Percentiles rank a stretch among this genome's conserved stretches.
Evolutionary conservation across 306 rosid genomes (phyloP).

Genomic region (Prunus kanzakura): DNA sequence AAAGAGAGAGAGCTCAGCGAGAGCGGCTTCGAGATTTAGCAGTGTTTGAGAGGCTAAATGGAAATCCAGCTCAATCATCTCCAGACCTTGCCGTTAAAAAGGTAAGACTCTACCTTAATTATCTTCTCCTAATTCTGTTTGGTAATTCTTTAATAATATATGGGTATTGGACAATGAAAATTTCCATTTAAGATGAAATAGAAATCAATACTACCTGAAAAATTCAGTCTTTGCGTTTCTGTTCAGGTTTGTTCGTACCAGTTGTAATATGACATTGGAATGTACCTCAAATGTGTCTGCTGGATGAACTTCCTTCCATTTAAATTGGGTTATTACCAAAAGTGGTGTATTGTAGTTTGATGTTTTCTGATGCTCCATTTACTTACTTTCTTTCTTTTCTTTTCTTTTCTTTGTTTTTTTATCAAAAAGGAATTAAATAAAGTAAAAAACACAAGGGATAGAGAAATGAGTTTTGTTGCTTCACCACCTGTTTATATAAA

Average conservation of each 20-base stretch:
- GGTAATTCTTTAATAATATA: background rate
- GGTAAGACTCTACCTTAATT: constrained; percentile 32
- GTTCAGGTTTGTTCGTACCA: background rate
- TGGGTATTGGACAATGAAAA: background rate
- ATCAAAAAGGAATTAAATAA: no score
- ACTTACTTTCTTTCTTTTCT: background rate
- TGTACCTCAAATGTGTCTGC: no score
- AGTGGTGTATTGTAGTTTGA: background rate
- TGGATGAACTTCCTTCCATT: no score
- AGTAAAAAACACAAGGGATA: background rate
- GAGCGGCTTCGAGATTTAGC: constrained; percentile 84
- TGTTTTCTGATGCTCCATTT: background rate
- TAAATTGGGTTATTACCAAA: background rate
- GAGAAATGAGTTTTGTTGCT: background rate
- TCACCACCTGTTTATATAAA: no score
- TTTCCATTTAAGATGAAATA: background rate
- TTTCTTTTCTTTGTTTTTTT: background rate
- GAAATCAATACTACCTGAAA: background rate
- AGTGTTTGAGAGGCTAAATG: constrained; percentile 76
- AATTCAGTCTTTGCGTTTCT: background rate
- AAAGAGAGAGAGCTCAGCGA: constrained; percentile 74
- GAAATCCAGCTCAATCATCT: constrained; percentile 65
- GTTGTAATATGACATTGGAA: background rate
- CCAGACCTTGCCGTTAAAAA: constrained; percentile 78
- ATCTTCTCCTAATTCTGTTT: background rate